Evolutionary conservation across 106 monocot species (phyloP).

Genomic region (Alisma plantagoaquatica): DNA sequence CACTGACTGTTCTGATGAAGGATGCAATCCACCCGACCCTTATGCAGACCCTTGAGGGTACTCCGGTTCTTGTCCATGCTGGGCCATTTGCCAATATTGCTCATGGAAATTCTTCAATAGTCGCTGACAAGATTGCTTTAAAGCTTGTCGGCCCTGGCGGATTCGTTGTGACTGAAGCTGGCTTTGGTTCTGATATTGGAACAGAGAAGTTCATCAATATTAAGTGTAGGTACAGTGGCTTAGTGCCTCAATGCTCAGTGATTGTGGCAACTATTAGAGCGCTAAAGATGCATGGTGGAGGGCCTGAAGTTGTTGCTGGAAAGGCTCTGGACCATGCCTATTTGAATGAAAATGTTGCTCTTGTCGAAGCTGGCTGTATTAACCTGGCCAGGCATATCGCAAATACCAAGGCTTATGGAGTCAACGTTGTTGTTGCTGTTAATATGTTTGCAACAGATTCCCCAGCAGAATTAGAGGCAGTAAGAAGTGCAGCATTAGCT

Average conservation of each 20-base stretch:
- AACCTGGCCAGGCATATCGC: conserved; percentile 75
- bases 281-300: conserved; percentile 98
- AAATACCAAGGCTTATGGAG: conserved; percentile 79
- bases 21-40: conserved; percentile 97
- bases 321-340: conserved; percentile 88
- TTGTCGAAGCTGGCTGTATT: conserved; percentile 90
- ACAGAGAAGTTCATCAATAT: conserved; percentile 98
- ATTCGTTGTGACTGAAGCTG: conserved; percentile 94
- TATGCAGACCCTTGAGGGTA: conserved; percentile 97
- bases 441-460: conserved; percentile 90
- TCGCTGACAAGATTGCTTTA: conserved; percentile 93
- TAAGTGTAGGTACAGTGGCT: conserved; percentile 82
- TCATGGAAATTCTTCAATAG: conserved; percentile 95
- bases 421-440: conserved; percentile 91
- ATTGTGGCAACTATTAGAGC: conserved; percentile 92
- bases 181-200: conserved; percentile 98
- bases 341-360: conserved; percentile 56
- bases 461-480: conserved; percentile 80
- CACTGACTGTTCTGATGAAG: conserved; percentile 93
- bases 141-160: conserved; percentile 89
- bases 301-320: conserved; percentile 93
- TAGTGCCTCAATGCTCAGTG: conserved; percentile 77
- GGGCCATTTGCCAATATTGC: conserved; percentile 99
- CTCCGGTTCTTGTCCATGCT: conserved; percentile 98
- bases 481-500: conserved; percentile 60